Conservation (phyloP, 345 rosid genomes). For the Heritiera fomes region DNA sequence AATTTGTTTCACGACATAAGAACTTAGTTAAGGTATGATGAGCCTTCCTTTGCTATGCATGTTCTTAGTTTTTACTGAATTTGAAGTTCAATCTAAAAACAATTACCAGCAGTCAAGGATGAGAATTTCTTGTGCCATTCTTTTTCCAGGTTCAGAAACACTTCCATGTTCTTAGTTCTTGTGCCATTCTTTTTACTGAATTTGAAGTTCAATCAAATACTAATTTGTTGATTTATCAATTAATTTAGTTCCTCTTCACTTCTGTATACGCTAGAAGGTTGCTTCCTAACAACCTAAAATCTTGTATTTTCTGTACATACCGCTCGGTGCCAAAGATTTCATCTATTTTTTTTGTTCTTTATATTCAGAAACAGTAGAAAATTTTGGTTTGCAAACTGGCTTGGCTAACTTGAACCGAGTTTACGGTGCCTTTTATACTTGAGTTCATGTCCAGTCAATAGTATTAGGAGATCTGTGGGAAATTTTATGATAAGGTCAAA, state of each 20-base stretch:
- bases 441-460: too few relatives aligned
- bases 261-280: constrained; percentile 7
- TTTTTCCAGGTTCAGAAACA: constrained; percentile 79
- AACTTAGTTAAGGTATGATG: constrained; percentile 75
- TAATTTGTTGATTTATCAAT: constrained; percentile 33
- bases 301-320: constrained; percentile 15
- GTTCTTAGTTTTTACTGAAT: not conserved
- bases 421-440: too few relatives aligned
- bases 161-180: too few relatives aligned
- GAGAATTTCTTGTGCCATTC: constrained; percentile 25
- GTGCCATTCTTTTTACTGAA: too few relatives aligned
- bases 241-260: not conserved
- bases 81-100: not conserved
- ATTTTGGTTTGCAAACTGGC: too few relatives aligned
- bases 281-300: constrained; percentile 16
- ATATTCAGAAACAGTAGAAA: not conserved
- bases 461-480: too few relatives aligned
- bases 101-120: not conserved
- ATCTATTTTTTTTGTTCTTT: constrained; percentile 25
- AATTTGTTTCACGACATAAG: constrained; percentile 64
- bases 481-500: too few relatives aligned
- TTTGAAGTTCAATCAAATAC: too few relatives aligned
- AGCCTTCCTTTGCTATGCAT: not conserved
- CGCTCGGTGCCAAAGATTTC: not conserved
- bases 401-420: too few relatives aligned